phyloP scores from a whole-genome alignment of 345 rosid genomes.

The Populus ilicifolia region DNA sequence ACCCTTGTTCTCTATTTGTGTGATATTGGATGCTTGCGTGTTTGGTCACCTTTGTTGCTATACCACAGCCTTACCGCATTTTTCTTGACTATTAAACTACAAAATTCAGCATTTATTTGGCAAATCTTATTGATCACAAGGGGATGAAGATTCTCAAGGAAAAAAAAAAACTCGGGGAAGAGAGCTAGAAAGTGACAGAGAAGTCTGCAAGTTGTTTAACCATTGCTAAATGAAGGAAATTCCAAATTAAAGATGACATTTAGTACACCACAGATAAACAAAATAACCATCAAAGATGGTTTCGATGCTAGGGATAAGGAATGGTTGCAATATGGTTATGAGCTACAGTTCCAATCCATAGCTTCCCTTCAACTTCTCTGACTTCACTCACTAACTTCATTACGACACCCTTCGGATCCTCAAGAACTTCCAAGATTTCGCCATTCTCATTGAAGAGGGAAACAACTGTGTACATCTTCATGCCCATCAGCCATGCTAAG shows the following conservation, averaged over 20 bases:
- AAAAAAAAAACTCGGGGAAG: too few relatives aligned
- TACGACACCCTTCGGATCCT: conserved; percentile 75
- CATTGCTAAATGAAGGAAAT: neutral
- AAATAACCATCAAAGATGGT: neutral
- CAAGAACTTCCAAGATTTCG: conserved; percentile 70
- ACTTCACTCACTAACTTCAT: conserved; percentile 96
- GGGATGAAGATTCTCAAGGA: neutral
- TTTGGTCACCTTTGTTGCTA: neutral
- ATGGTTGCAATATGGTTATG: conserved; percentile 89
- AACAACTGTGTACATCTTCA: conserved; percentile 87
- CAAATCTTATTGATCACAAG: neutral
- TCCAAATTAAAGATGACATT: neutral
- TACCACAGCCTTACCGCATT: neutral
- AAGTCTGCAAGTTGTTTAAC: neutral
- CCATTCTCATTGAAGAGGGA: conserved; percentile 61
- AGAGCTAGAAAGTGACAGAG: neutral
- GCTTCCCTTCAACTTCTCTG: conserved; percentile 71
- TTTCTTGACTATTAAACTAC: too few relatives aligned
- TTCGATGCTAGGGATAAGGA: conserved; percentile 43
- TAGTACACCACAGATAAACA: neutral
- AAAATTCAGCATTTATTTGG: neutral
- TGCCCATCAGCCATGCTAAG: conserved; percentile 76
- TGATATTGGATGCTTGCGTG: neutral
- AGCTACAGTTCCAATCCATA: conserved; percentile 98
- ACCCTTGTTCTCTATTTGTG: neutral